phyloP scores from a whole-genome alignment of 768 basidiomycete species.

The Lepiota venenata region DNA sequence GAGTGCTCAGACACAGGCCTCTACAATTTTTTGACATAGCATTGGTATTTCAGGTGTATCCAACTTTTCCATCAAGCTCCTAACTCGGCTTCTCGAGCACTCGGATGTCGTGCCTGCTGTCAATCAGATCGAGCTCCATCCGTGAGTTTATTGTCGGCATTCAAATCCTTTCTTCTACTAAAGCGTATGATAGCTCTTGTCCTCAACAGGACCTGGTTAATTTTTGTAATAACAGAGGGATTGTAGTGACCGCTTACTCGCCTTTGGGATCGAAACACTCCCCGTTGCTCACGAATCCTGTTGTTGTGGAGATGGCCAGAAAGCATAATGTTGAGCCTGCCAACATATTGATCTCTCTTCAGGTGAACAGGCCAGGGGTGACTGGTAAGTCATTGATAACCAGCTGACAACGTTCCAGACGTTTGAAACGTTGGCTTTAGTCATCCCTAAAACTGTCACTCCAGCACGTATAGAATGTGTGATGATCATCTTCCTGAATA shows the following conservation, averaged over 20 bases:
- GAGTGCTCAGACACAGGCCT: slow-evolving; percentile 1
- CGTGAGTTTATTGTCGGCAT: slow-evolving; percentile 36
- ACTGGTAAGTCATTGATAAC: slow-evolving; percentile 33
- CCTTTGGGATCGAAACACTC: slow-evolving; percentile 73
- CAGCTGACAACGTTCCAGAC: not conserved
- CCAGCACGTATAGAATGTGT: slow-evolving; percentile 47
- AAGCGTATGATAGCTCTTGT: slow-evolving; percentile 39
- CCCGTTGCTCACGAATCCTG: slow-evolving; percentile 58
- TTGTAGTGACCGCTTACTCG: slow-evolving; percentile 74
- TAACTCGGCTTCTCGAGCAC: slow-evolving; percentile 57
- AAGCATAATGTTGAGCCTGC: slow-evolving; percentile 57
- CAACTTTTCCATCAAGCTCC: slow-evolving; percentile 65
- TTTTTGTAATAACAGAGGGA: slow-evolving; percentile 60
- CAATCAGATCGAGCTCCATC: slow-evolving; percentile 79
- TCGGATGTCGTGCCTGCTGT: slow-evolving; percentile 65
- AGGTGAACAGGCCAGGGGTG: slow-evolving; percentile 63
- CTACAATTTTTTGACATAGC: not conserved
- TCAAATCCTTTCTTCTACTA: not conserved
- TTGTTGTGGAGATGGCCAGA: slow-evolving; percentile 59
- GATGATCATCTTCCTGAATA: not conserved
- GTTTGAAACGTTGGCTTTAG: slow-evolving; percentile 21
- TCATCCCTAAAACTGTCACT: slow-evolving; percentile 78
- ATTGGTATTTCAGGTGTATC: slow-evolving; percentile 44
- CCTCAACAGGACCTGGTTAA: slow-evolving; percentile 63
- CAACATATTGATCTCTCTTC: slow-evolving; percentile 69